A percentile compares a stretch with the other conserved stretches of the same genome.
phyloP scores from a whole-genome alignment of 495 filamentous ascomycete genomes.

The Podospora pseudopauciseta region DNA sequence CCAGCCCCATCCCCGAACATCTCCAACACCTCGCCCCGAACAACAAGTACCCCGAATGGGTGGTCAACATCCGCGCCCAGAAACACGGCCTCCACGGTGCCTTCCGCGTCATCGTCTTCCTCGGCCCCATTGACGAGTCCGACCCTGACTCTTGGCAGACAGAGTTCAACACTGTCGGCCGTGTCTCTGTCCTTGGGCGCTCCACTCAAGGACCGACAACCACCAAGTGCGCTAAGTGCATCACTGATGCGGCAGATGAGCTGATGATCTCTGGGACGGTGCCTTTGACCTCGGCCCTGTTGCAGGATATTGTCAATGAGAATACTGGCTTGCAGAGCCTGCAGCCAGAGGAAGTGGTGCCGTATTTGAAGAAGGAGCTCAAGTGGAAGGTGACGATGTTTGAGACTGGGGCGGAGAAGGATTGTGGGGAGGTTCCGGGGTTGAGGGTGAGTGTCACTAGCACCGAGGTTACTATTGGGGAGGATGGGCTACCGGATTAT shows the following conservation, averaged over 20 bases:
- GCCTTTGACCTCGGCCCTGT: slow-evolving; percentile 39
- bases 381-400: slow-evolving; percentile 37
- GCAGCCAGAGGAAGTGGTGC: slow-evolving; percentile 34
- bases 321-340: slow-evolving; percentile 23
- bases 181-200: slow-evolving; percentile 39
- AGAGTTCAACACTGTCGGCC: slow-evolving; percentile 38
- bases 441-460: slow-evolving; percentile 36
- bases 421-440: slow-evolving; percentile 29
- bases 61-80: slow-evolving; percentile 39
- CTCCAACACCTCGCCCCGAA: slow-evolving; percentile 31
- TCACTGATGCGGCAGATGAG: slow-evolving; percentile 23
- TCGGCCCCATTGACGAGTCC: slow-evolving; percentile 32
- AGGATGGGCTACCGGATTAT: slow-evolving; percentile 32
- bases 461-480: slow-evolving; percentile 35
- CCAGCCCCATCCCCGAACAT: slow-evolving; percentile 21
- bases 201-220: slow-evolving; percentile 6
- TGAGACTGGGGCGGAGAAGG: slow-evolving; percentile 31
- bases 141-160: slow-evolving; percentile 30
- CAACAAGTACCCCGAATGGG: slow-evolving; percentile 42
- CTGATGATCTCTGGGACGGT: slow-evolving; percentile 41
- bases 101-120: slow-evolving; percentile 43
- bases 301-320: slow-evolving; percentile 35
- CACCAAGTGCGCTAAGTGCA: slow-evolving; percentile 34
- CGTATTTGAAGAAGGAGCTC: slow-evolving; percentile 34
- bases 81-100: slow-evolving; percentile 41